Percentiles rank a stretch among this genome's conserved stretches.
Conservation (phyloP, 73 alveolate species). For the Uronychia setigera region DNA sequence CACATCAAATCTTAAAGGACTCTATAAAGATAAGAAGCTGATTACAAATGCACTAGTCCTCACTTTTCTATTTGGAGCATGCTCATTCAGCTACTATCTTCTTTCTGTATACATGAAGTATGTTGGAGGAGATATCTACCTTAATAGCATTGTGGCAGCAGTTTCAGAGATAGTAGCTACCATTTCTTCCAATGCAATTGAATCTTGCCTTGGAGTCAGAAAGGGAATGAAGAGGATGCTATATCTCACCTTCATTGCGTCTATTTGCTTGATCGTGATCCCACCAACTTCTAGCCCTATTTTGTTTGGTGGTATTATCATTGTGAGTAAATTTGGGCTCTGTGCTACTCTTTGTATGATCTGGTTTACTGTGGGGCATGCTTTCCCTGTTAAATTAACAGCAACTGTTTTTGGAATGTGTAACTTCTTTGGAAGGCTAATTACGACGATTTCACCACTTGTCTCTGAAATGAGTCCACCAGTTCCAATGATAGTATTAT, state of each 20-base stretch:
- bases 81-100: conserved; percentile 46
- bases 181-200: not conserved
- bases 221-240: not conserved
- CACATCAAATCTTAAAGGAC: not conserved
- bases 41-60: not conserved
- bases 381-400: conserved; percentile 29
- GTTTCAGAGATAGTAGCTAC: conserved; percentile 28
- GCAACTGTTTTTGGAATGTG: conserved; percentile 40
- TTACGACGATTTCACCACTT: conserved; percentile 24
- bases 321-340: not conserved
- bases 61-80: not conserved
- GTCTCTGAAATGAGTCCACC: conserved; percentile 13
- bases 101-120: conserved; percentile 33
- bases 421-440: conserved; percentile 25
- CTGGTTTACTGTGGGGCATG: not conserved
- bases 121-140: conserved; percentile 35
- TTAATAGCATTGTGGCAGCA: conserved; percentile 28
- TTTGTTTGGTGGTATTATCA: not conserved
- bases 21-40: not conserved
- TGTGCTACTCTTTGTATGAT: not conserved
- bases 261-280: not conserved
- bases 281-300: not conserved
- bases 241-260: not conserved
- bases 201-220: not conserved
- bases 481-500: no score